phyloP scores from a whole-genome alignment of 805 yeast species.

The Cyberlindnera lachancei region DNA sequence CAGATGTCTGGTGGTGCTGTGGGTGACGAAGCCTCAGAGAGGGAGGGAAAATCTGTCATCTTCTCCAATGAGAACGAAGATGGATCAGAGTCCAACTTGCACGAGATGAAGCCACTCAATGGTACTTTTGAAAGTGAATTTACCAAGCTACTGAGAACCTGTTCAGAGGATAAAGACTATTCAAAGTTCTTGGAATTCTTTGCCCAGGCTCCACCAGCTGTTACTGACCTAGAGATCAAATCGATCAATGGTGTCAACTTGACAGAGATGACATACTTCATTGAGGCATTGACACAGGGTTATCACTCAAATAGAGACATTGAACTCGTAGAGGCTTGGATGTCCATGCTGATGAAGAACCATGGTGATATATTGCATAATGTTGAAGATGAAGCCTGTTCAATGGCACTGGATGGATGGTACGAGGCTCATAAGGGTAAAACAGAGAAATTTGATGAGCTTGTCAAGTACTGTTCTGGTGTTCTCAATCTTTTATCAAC shows the following conservation, averaged over 20 bases:
- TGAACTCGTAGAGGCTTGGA: slow-evolving; percentile 78
- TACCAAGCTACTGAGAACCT: slow-evolving; percentile 55
- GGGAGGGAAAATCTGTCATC: slow-evolving; percentile 27
- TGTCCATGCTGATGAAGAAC: slow-evolving; percentile 60
- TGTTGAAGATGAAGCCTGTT: slow-evolving; percentile 33
- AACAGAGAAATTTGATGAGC: slow-evolving; percentile 49
- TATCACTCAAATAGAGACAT: slow-evolving; percentile 47
- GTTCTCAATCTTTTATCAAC: slow-evolving; percentile 53
- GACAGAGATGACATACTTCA: slow-evolving; percentile 55
- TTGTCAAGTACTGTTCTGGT: slow-evolving; percentile 76
- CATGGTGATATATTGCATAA: slow-evolving; percentile 75
- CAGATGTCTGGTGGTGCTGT: slow-evolving; percentile 57
- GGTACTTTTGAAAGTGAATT: slow-evolving; percentile 66
- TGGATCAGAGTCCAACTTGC: slow-evolving; percentile 6
- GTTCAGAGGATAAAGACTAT: slow-evolving; percentile 32
- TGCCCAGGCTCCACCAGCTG: slow-evolving; percentile 61
- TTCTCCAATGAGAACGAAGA: slow-evolving; percentile 8
- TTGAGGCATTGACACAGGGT: slow-evolving; percentile 61
- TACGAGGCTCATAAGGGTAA: slow-evolving; percentile 31
- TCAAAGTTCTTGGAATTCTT: slow-evolving; percentile 47
- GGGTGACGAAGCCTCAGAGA: slow-evolving; percentile 54
- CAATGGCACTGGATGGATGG: slow-evolving; percentile 44
- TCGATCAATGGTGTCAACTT: slow-evolving; percentile 58
- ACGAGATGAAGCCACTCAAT: slow-evolving; percentile 23
- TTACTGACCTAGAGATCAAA: slow-evolving; percentile 79